Evolutionary conservation across 768 basidiomycete genomes (phyloP).

Genomic region (Calocera viscosa): DNA sequence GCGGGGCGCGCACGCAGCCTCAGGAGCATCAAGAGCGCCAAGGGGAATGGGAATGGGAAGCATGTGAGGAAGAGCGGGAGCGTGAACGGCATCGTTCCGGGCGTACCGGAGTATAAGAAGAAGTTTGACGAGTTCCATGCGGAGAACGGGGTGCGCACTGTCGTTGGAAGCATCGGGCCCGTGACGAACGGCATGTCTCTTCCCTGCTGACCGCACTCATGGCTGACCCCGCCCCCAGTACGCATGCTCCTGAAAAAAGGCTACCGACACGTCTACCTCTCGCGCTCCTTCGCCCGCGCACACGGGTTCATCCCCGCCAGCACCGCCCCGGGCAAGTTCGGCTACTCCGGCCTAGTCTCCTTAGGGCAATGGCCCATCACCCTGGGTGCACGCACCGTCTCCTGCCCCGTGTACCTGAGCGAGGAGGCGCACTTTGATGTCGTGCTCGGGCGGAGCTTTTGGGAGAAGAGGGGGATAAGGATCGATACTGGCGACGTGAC

Average conservation of each 20-base stretch:
- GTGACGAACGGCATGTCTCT: slow-evolving; percentile 58
- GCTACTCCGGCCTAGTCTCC: slow-evolving; percentile 58
- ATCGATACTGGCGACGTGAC: slow-evolving; percentile 75
- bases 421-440: slow-evolving; percentile 96
- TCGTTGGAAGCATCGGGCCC: slow-evolving; percentile 83
- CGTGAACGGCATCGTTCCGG: slow-evolving; percentile 30
- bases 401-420: slow-evolving; percentile 62
- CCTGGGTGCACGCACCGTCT: slow-evolving; percentile 29
- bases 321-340: slow-evolving; percentile 79
- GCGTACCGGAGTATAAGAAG: slow-evolving; percentile 52
- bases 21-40: slow-evolving; percentile 18
- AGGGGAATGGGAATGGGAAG: slow-evolving; percentile 19
- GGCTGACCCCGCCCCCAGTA: slow-evolving; percentile 34
- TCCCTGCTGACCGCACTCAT: background rate
- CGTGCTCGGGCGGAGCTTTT: slow-evolving; percentile 66
- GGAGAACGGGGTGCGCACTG: slow-evolving; percentile 86
- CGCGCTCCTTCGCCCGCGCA: slow-evolving; percentile 77
- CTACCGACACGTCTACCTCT: slow-evolving; percentile 89
- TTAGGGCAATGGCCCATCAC: slow-evolving; percentile 75
- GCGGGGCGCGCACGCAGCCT: slow-evolving; percentile 16
- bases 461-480: slow-evolving; percentile 58
- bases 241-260: slow-evolving; percentile 89
- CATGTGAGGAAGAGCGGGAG: slow-evolving; percentile 19
- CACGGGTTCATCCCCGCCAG: slow-evolving; percentile 81
- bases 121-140: slow-evolving; percentile 77